phyloP scores from a whole-genome alignment of 495 filamentous ascomycete species.

The Aspergillus nanangensis region DNA sequence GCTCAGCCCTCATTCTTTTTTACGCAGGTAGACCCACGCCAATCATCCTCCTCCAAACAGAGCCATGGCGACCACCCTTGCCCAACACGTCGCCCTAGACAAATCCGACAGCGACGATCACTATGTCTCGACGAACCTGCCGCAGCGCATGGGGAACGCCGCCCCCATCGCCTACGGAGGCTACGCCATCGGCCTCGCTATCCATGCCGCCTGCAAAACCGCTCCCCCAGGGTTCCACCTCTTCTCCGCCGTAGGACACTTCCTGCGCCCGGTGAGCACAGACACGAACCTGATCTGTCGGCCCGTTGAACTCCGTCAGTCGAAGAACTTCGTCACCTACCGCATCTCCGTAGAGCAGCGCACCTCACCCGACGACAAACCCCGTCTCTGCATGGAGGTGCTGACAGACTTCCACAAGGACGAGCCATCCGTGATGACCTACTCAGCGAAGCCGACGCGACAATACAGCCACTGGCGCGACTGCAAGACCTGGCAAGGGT shows the following conservation, averaged over 20 bases:
- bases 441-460: constrained; percentile 3
- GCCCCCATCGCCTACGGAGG: constrained; percentile 8
- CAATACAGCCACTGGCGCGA: background rate
- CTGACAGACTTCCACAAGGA: constrained; percentile 7
- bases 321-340: constrained; percentile 6
- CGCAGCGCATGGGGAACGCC: constrained; percentile 7
- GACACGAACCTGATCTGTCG: background rate
- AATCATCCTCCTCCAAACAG: background rate
- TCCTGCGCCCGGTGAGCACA: constrained; percentile 2
- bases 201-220: constrained; percentile 8
- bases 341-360: constrained; percentile 2
- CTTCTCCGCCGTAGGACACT: constrained; percentile 2
- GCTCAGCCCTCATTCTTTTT: background rate
- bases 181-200: constrained; percentile 3
- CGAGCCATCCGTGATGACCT: background rate
- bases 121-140: constrained; percentile 1
- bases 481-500: background rate
- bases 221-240: constrained; percentile 2
- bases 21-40: background rate
- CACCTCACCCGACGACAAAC: background rate
- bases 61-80: background rate
- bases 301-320: background rate
- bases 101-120: background rate
- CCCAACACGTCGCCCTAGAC: background rate
- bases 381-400: constrained; percentile 2